Base-by-base conservation (phyloP, 2,329 filamentous ascomycete species). In the Phoma sp. region DNA sequence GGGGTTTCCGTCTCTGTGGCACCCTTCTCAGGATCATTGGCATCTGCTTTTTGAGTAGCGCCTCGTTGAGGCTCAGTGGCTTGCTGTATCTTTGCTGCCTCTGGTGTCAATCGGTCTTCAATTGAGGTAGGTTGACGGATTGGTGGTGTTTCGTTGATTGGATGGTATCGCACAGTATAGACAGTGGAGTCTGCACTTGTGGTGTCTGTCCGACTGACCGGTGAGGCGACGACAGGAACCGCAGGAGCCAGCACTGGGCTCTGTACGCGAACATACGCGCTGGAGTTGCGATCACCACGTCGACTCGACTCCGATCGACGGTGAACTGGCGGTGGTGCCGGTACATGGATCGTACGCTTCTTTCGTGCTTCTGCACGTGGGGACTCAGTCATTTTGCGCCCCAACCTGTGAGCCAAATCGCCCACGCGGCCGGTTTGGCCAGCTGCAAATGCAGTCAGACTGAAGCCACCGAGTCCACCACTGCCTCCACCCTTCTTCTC, bases 101-200 rank as follows among this genome's bases (percentile, higher is more conserved):
- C 45, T 30, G 55, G 55, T 24, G 46, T 50, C 25, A 56, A 42
- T 22, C 60, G 60, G 7, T 63, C 59, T 13, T 68, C 65, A 13
- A 59, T 50, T 9, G 66, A 52, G 13, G 51, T 50, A 30, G 53
- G 51, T 25, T 58, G 62, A 30, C 50, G 57, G 6, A 57, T 52
- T 10, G 69, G 63, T 33, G 70, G 70, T 25, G 70, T 44, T 72
- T 80, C 35, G 78, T 81, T 52, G 77, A 82, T 76, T 11, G 83
- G 79, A 62, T 87, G 83, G 64, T 87, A 86, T 27, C 82, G 82
- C 27, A 88, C 81, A 46, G 84, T 82, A 65, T 88, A 88, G 4
- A 87, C 82, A 1, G 86, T 88, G 57, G 85, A 87, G 24, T 81
- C 82, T 7, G 83, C 84, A 69, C 84, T 87, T 5, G 81, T 82